Evolutionary conservation across 805 yeast genomes (phyloP), one percentile per base, ranked within the genome.

Genomic region (Hanseniaspora clermontiae): DNA sequence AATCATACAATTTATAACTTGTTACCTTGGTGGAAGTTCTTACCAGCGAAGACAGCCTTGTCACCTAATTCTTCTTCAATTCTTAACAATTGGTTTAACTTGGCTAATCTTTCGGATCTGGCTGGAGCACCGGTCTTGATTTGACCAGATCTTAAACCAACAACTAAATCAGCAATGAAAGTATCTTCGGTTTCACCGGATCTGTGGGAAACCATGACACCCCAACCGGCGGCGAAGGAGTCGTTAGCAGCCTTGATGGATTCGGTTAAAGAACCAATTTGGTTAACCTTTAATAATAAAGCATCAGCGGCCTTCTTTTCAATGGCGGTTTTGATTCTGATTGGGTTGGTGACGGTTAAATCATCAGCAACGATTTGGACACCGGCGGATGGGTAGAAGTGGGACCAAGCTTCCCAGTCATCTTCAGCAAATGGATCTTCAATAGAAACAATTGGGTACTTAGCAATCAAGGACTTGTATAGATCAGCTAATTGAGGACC

Each of bases 101-200:
- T 91, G 74, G 97, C 97, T 76, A 93, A 84, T 84, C 98, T 91
- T 82, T 91, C 98, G 66, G 97, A 87, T 81, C 98, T 90, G 67
- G 97, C 96, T 72, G 97, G 97, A 73, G 98, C 97, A 84, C 98
- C 98, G 66, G 97, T 87, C 90, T 91, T 91, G 77, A 91, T 87
- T 82, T 91, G 97, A 74, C 97, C 98, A 65, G 95, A 69, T 84
- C 97, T 88, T 75, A 91, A 82, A 81, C 97, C 97, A 68, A 93
- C 98, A 69, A 88, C 79, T 73, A 91, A 82, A 77, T 91, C 97
- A 71, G 98, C 97, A 75, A 91, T 91, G 80, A 87, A 84, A 70
- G 95, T 84, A 78, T 93, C 98, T 80, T 93, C 98, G 65, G 97
- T 90, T 82, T 91, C 98, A 79, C 98, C 98, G 68, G 97, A 90